Base-by-base conservation (phyloP, 2,329 filamentous ascomycete genomes). In the Calonectria pseudoreteaudii region DNA sequence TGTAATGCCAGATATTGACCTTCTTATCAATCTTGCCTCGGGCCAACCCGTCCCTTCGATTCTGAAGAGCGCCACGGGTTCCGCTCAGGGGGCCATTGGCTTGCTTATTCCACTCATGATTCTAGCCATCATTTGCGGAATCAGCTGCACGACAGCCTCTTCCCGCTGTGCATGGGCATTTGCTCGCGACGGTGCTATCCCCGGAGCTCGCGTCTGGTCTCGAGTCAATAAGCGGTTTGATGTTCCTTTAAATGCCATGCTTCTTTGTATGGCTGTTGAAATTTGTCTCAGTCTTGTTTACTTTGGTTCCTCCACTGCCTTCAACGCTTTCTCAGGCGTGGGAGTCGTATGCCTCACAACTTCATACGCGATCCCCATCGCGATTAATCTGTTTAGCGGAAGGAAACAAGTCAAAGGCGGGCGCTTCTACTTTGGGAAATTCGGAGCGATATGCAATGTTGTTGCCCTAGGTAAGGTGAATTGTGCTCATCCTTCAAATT, bases 81-180 rank as follows among this genome's bases (percentile, higher is more conserved):
- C 87, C 62, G 79, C 89, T 0, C 91, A 89, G 36, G 91, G 88
- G 38, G 88, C 92, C 31, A 90, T 94, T 72, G 91, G 84, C 7
- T 87, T 94, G 11, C 86, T 92, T 47, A 83, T 93, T 9, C 92
- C 92, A 8, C 86, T 94, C 72, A 88, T 93, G 78, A 90, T 93
- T 7, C 87, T 94, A 47, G 91, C 89, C 70, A 79, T 93, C 73
- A 87, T 93, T 74, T 94, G 92, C 81, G 92, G 92, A 74, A 90
- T 92, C 56, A 90, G 91, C 41, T 93, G 92, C 87, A 93, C 91
- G 1, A 93, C 92, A 2, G 92, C 92, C 31, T 86, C 92, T 5
- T 93, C 91, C 13, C 90, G 92, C 60, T 92, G 89, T 82, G 90
- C 90, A 60, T 94, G 92, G 89, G 92, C 91, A 0, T 94, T 94